Evolutionary conservation across 208 protist species (phyloP).

Genomic region (Porcisia hertigi): DNA sequence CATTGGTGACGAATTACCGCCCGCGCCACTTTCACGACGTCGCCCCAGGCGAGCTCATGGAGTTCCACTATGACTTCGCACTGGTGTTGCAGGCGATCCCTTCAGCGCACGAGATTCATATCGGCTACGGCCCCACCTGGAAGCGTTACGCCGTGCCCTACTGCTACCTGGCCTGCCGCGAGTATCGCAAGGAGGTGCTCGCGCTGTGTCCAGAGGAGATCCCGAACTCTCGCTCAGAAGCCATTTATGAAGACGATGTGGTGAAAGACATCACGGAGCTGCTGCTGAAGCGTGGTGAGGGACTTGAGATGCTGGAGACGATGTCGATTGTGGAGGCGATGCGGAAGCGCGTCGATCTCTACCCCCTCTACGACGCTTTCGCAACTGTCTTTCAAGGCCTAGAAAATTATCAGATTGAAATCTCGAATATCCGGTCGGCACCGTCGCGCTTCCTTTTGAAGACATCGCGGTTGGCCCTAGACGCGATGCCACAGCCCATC

Average conservation of each 20-base stretch:
- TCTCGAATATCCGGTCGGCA: constrained; percentile 55
- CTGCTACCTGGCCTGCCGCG: constrained; percentile 66
- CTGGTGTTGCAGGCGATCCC: constrained; percentile 65
- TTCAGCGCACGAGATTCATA: constrained; percentile 54
- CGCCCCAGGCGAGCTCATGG: constrained; percentile 83
- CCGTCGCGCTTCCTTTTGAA: constrained; percentile 81
- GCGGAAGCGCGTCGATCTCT: constrained; percentile 72
- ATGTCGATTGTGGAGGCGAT: constrained; percentile 80
- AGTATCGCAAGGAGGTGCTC: constrained; percentile 83
- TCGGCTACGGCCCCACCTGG: constrained; percentile 87
- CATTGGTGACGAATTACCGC: constrained; percentile 86
- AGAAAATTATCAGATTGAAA: constrained; percentile 86
- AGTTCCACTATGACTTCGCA: constrained; percentile 88
- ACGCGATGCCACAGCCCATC: constrained; percentile 75
- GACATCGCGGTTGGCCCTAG: constrained; percentile 58
- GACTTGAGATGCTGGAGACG: constrained; percentile 66
- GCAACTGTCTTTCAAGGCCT: constrained; percentile 75
- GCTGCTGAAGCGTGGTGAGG: constrained; percentile 67
- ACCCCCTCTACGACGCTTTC: constrained; percentile 82
- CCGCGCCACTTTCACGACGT: constrained; percentile 89
- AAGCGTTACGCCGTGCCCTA: constrained; percentile 89
- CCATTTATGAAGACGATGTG: constrained; percentile 84
- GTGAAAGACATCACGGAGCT: constrained; percentile 87
- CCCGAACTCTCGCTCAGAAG: constrained; percentile 81
- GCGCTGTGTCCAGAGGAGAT: constrained; percentile 83